phyloP scores from a whole-genome alignment of 2,329 filamentous ascomycete species.

The Gnomoniopsis sp. region DNA sequence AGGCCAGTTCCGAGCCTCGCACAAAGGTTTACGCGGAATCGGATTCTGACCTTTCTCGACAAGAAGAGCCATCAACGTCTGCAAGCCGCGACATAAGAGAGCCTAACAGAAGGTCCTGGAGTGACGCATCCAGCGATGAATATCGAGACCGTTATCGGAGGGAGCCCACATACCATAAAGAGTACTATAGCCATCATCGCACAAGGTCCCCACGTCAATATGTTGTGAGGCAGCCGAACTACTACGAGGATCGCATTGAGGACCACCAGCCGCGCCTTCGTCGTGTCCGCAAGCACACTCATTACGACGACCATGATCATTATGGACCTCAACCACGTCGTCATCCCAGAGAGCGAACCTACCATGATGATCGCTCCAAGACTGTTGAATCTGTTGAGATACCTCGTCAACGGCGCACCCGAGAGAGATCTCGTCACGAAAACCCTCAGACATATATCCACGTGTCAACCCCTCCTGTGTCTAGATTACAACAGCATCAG shows the following conservation, averaged over 20 bases:
- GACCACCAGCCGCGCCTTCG: background rate
- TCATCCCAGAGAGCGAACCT: background rate
- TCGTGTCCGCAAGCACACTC: background rate
- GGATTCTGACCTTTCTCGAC: background rate
- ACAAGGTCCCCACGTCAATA: background rate
- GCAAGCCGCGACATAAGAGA: background rate
- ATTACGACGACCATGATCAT: background rate
- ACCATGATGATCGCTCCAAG: background rate
- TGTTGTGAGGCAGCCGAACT: background rate
- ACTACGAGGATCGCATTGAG: background rate
- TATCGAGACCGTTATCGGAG: background rate
- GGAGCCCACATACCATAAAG: background rate
- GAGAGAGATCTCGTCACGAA: background rate
- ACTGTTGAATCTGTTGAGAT: background rate
- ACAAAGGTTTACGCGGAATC: slow-evolving; percentile 14
- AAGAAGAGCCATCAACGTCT: background rate
- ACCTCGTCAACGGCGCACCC: background rate
- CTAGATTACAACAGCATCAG: background rate
- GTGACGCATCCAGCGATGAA: background rate
- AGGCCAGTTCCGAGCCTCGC: slow-evolving; percentile 1
- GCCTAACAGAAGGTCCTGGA: background rate
- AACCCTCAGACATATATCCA: background rate
- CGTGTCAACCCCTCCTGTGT: background rate
- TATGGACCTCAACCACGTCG: background rate
- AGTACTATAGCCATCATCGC: background rate